Conservation (phyloP, 108 stramenopile species). For the Aurantiochytrium sp. region DNA sequence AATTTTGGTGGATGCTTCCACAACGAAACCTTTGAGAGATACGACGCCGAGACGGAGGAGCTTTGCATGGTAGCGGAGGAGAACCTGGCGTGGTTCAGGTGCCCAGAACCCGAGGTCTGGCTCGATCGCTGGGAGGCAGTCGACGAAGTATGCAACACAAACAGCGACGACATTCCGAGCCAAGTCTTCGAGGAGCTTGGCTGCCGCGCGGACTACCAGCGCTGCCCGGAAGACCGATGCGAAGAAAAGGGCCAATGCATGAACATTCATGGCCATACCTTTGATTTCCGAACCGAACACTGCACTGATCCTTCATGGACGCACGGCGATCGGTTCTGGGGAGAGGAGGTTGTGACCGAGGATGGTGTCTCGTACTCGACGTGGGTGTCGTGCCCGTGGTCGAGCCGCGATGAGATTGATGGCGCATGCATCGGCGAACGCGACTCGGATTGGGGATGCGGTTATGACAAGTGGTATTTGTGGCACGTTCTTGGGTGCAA, state of each 20-base stretch:
- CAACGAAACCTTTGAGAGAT: not conserved
- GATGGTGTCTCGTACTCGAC: not conserved
- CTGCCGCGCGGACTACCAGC: not conserved
- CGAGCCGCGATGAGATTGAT: not conserved
- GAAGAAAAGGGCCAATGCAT: not conserved
- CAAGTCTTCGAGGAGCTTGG: not conserved
- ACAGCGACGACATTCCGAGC: not conserved
- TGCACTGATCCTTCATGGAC: not conserved
- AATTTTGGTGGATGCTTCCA: not conserved
- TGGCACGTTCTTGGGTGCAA: not conserved
- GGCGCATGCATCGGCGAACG: not conserved
- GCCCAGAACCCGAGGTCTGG: not conserved
- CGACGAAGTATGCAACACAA: not conserved
- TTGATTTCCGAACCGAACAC: not conserved
- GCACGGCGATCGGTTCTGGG: constrained; percentile 5
- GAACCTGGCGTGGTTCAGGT: not conserved
- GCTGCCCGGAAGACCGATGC: not conserved
- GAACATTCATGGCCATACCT: not conserved
- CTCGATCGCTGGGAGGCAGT: not conserved
- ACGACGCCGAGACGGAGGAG: not conserved
- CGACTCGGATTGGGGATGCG: not conserved
- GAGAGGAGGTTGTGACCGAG: not conserved
- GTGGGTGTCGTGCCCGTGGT: not conserved
- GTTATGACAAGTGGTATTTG: not conserved
- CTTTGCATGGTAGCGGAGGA: not conserved